These are phyloP conservation scores for Citrus hindsii DNA, from an alignment of 345 rosid genomes.

Conservation along the genomic window DNA sequence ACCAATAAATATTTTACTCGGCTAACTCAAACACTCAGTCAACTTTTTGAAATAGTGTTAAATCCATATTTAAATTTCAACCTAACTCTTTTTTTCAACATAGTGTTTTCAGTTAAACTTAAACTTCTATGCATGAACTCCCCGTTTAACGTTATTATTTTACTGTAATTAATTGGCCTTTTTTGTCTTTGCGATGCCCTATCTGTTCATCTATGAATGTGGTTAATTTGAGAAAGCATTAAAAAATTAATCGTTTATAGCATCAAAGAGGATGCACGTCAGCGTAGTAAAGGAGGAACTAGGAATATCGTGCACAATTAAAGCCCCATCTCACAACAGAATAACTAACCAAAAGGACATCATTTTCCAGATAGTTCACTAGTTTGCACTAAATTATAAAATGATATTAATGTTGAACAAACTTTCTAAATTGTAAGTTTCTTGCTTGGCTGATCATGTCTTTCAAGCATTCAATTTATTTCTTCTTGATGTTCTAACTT, in stretches of 20 bases:
- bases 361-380: neutral
- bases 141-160: neutral
- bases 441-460: neutral
- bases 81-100: neutral
- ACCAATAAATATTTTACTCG: neutral
- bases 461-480: neutral
- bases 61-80: neutral
- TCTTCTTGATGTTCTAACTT: neutral
- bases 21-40: neutral
- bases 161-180: neutral
- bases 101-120: neutral
- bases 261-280: neutral
- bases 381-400: neutral
- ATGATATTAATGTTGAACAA: neutral
- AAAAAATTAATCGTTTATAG: neutral
- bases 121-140: neutral
- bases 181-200: neutral
- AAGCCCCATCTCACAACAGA: neutral
- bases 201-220: neutral
- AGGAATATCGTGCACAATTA: neutral
- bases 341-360: neutral
- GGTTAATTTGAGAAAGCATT: neutral
- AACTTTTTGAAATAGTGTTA: neutral
- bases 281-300: neutral
- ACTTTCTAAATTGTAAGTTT: neutral